Conservation (phyloP, 2,329 filamentous ascomycete genomes). For the Colletotrichum sp. region DNA sequence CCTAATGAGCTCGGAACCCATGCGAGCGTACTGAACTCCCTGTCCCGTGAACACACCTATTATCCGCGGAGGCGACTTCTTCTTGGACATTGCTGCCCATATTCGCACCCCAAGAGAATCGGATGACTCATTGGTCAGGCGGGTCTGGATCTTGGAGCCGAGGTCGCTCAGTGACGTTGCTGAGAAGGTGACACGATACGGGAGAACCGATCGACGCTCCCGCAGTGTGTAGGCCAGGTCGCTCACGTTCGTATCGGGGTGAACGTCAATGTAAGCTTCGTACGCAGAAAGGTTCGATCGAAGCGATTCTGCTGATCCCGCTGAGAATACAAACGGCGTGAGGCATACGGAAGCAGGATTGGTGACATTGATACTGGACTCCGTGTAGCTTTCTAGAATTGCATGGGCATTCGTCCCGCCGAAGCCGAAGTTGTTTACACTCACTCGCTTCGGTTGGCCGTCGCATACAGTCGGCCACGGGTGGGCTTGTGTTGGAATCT, state of each 20-base stretch:
- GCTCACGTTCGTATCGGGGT: background rate
- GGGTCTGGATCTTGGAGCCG: background rate
- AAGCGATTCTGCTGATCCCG: constrained; percentile 24
- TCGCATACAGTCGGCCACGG: constrained; percentile 21
- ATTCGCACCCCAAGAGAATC: background rate
- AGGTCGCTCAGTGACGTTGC: background rate
- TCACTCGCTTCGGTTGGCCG: background rate
- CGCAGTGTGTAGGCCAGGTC: background rate
- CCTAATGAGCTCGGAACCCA: constrained; percentile 25
- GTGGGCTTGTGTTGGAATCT: constrained; percentile 1
- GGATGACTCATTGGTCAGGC: constrained; percentile 14
- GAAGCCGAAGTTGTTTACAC: constrained; percentile 44
- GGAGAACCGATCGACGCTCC: background rate
- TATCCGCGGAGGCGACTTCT: background rate
- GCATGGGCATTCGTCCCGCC: constrained; percentile 49
- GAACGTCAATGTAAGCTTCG: constrained; percentile 19
- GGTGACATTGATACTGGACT: background rate
- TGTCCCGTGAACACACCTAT: constrained; percentile 35
- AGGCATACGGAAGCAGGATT: background rate
- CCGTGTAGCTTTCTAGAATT: constrained; percentile 31
- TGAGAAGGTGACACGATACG: constrained; percentile 4
- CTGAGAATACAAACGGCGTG: constrained; percentile 18
- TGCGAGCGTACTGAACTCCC: constrained; percentile 32
- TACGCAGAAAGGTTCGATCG: constrained; percentile 13
- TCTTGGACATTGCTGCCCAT: constrained; percentile 23